These are phyloP conservation scores for Colletotrichum tropicicola DNA, from an alignment of 2,329 filamentous ascomycete species.

Conservation along the genomic window DNA sequence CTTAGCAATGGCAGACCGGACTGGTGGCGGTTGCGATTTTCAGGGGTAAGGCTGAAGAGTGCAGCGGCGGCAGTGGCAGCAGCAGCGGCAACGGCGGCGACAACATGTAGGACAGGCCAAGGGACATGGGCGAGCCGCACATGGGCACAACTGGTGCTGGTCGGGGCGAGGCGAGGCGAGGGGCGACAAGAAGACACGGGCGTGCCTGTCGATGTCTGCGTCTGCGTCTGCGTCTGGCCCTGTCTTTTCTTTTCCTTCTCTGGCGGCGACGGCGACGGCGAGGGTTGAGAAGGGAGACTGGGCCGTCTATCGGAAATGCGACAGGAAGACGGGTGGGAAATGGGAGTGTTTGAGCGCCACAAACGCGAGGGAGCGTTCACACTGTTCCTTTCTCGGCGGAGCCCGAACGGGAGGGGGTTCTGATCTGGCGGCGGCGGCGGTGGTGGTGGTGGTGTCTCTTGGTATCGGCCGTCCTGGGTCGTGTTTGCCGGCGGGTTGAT, in stretches of 20 bases:
- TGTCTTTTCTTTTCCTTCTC: neutral
- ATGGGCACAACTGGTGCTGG: slow-evolving; percentile 10
- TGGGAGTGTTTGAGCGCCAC: slow-evolving; percentile 6
- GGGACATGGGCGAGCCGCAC: slow-evolving; percentile 21
- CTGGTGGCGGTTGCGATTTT: slow-evolving; percentile 25
- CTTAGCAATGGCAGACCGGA: slow-evolving; percentile 21
- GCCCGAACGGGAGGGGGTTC: neutral
- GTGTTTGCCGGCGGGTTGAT: slow-evolving; percentile 10
- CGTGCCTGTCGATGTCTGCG: neutral
- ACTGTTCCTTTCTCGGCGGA: neutral
- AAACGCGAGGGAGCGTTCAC: neutral
- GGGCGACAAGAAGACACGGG: neutral
- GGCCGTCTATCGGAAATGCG: slow-evolving; percentile 5
- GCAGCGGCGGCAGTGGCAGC: slow-evolving; percentile 2
- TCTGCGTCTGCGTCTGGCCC: neutral
- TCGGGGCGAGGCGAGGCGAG: too few species aligned
- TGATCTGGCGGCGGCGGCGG: too few species aligned
- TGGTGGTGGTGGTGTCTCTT: neutral
- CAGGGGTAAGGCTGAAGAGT: slow-evolving; percentile 30
- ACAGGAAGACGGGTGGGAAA: neutral
- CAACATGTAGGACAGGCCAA: slow-evolving; percentile 28
- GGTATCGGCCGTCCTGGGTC: neutral
- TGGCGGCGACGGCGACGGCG: neutral
- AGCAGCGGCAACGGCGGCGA: slow-evolving; percentile 15
- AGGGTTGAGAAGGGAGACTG: slow-evolving; percentile 18